Conservation (phyloP, 257 asterid species). For the Solanum rostratum region DNA sequence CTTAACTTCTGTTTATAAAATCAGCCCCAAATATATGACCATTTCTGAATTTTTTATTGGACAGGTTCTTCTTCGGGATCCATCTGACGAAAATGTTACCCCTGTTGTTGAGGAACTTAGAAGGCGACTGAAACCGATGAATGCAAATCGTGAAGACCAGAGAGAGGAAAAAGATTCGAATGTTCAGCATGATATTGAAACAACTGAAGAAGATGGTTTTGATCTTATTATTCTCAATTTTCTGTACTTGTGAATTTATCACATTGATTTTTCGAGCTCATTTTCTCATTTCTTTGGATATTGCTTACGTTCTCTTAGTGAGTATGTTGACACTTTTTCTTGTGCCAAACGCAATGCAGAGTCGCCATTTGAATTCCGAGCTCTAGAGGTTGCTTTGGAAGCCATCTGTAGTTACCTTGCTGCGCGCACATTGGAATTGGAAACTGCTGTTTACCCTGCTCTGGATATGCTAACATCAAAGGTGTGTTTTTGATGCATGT, state of each 20-base stretch:
- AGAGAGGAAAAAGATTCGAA: slow-evolving; percentile 39
- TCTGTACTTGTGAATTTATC: background rate
- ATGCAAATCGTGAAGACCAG: slow-evolving; percentile 39
- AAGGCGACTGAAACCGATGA: slow-evolving; percentile 49
- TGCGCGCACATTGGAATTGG: slow-evolving; percentile 76
- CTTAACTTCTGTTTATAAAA: background rate
- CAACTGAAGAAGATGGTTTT: slow-evolving; percentile 80
- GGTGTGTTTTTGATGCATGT: slow-evolving; percentile 26
- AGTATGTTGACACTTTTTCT: slow-evolving; percentile 2
- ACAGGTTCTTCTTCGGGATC: slow-evolving; percentile 81
- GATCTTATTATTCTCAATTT: background rate
- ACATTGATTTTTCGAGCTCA: background rate
- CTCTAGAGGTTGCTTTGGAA: slow-evolving; percentile 85
- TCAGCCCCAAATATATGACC: background rate
- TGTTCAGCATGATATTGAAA: slow-evolving; percentile 52
- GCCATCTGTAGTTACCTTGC: slow-evolving; percentile 84
- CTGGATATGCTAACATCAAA: slow-evolving; percentile 86
- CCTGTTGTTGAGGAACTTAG: slow-evolving; percentile 82
- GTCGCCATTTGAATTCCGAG: slow-evolving; percentile 86
- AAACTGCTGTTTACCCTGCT: slow-evolving; percentile 89
- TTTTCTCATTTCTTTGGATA: background rate
- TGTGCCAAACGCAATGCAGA: slow-evolving; percentile 30
- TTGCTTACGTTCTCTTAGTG: background rate
- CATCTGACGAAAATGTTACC: slow-evolving; percentile 56
- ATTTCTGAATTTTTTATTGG: background rate